Evolutionary conservation across 1,284 basidiomycete genomes (phyloP).

Genomic region (Testicularia cyperi): DNA sequence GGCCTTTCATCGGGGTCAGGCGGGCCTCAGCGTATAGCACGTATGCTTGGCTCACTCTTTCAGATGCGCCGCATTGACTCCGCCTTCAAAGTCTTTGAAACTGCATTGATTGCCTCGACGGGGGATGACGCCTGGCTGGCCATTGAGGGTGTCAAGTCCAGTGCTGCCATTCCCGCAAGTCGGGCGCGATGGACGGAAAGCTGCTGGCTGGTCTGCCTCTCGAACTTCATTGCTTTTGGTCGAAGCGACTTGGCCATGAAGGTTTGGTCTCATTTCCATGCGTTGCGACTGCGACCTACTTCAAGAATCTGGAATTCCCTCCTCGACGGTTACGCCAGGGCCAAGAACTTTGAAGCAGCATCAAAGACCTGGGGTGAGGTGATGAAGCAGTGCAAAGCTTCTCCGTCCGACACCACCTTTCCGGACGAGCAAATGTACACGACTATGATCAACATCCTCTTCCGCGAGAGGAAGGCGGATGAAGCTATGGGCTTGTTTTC

Average conservation of each 20-base stretch:
- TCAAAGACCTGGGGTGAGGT: slow-evolving; percentile 37
- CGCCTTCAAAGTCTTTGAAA: slow-evolving; percentile 18
- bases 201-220: slow-evolving; percentile 42
- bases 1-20: slow-evolving; percentile 39
- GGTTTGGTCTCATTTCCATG: slow-evolving; percentile 33
- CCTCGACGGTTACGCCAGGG: slow-evolving; percentile 45
- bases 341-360: slow-evolving; percentile 28
- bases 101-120: slow-evolving; percentile 29
- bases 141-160: not conserved
- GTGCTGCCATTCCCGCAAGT: not conserved
- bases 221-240: slow-evolving; percentile 30
- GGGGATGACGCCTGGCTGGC: slow-evolving; percentile 10
- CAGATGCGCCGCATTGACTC: slow-evolving; percentile 17
- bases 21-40: slow-evolving; percentile 39
- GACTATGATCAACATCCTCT: slow-evolving; percentile 47
- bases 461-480: slow-evolving; percentile 12
- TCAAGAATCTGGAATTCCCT: slow-evolving; percentile 42
- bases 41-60: slow-evolving; percentile 42
- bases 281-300: slow-evolving; percentile 12
- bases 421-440: slow-evolving; percentile 46
- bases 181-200: slow-evolving; percentile 42
- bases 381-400: not conserved
- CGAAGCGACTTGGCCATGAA: slow-evolving; percentile 38
- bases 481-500: slow-evolving; percentile 37
- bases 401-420: not conserved